A percentile compares a stretch with the other conserved stretches of the same genome.
These are phyloP conservation scores for Coriaria nepalensis DNA, from an alignment of 306 rosid species.

Conservation along the genomic window DNA sequence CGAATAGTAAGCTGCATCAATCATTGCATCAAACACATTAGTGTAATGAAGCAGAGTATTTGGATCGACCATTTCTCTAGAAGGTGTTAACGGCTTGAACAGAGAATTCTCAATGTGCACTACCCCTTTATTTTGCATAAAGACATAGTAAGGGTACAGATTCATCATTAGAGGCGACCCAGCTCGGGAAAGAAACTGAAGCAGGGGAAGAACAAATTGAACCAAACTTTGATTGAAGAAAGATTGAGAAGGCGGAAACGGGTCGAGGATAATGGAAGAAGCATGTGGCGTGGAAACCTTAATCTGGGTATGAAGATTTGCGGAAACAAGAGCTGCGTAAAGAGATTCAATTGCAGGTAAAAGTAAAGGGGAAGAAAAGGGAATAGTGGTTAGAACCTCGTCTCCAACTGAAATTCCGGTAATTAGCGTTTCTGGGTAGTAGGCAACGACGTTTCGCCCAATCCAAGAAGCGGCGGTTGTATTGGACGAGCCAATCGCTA, in stretches of 20 bases:
- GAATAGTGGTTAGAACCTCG: slow-evolving; percentile 62
- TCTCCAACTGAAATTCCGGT: slow-evolving; percentile 63
- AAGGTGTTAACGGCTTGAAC: slow-evolving; percentile 62
- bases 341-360: slow-evolving; percentile 60
- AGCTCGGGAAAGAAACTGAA: slow-evolving; percentile 44
- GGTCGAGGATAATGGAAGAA: slow-evolving; percentile 44
- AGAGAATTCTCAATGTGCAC: slow-evolving; percentile 64
- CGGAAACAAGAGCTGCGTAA: slow-evolving; percentile 48
- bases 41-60: slow-evolving; percentile 82
- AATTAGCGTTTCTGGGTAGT: slow-evolving; percentile 53
- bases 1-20: slow-evolving; percentile 70
- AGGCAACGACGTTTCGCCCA: slow-evolving; percentile 47
- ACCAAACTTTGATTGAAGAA: slow-evolving; percentile 56
- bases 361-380: slow-evolving; percentile 52
- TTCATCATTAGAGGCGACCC: slow-evolving; percentile 76
- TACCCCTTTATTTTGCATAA: slow-evolving; percentile 62
- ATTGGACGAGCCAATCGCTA: slow-evolving; percentile 75
- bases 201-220: slow-evolving; percentile 35
- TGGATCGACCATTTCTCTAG: slow-evolving; percentile 82
- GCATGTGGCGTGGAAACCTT: slow-evolving; percentile 68
- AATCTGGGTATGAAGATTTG: slow-evolving; percentile 41
- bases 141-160: slow-evolving; percentile 74
- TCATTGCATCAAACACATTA: slow-evolving; percentile 71
- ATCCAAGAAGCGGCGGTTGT: slow-evolving; percentile 69
- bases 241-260: slow-evolving; percentile 89